Evolutionary conservation across 2,329 filamentous ascomycete genomes (phyloP).

Genomic region (Xylaria multiplex): DNA sequence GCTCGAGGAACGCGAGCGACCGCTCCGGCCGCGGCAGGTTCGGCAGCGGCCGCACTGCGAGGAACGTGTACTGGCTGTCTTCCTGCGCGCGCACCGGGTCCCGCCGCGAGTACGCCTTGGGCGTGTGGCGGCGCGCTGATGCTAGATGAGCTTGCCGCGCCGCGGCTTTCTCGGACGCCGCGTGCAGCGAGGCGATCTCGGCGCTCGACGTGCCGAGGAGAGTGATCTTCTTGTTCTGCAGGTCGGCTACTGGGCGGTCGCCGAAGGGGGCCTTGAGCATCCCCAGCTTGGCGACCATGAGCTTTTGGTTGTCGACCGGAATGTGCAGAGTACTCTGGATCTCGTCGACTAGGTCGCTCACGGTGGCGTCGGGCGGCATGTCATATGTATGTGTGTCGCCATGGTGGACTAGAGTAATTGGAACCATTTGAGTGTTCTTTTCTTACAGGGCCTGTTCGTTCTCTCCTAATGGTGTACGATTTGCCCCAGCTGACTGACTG

Average conservation of each 20-base stretch:
- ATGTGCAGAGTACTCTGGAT: slow-evolving; percentile 68
- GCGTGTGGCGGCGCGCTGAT: slow-evolving; percentile 46
- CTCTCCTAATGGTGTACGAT: slow-evolving; percentile 32
- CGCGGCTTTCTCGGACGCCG: slow-evolving; percentile 60
- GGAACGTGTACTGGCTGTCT: slow-evolving; percentile 82
- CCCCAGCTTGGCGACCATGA: slow-evolving; percentile 72
- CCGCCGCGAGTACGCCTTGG: slow-evolving; percentile 45
- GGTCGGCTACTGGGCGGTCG: slow-evolving; percentile 58
- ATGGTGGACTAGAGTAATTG: slow-evolving; percentile 59
- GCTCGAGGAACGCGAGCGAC: slow-evolving; percentile 76
- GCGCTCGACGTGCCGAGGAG: slow-evolving; percentile 71
- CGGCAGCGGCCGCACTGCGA: slow-evolving; percentile 76
- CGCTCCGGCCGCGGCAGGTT: slow-evolving; percentile 81
- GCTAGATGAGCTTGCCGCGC: slow-evolving; percentile 57
- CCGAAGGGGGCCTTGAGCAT: slow-evolving; percentile 73
- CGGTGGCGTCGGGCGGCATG: slow-evolving; percentile 58
- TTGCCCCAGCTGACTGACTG: too few species aligned
- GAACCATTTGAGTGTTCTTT: slow-evolving; percentile 45
- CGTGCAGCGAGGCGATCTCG: slow-evolving; percentile 66
- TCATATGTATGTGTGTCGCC: slow-evolving; percentile 57
- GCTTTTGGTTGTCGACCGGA: slow-evolving; percentile 72
- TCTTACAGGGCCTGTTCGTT: slow-evolving; percentile 28
- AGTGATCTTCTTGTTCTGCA: slow-evolving; percentile 68
- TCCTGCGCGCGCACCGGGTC: slow-evolving; percentile 56
- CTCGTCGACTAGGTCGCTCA: slow-evolving; percentile 68